phyloP scores from a whole-genome alignment of 2,329 filamentous ascomycete species.

The Aspergillus bombycis region DNA sequence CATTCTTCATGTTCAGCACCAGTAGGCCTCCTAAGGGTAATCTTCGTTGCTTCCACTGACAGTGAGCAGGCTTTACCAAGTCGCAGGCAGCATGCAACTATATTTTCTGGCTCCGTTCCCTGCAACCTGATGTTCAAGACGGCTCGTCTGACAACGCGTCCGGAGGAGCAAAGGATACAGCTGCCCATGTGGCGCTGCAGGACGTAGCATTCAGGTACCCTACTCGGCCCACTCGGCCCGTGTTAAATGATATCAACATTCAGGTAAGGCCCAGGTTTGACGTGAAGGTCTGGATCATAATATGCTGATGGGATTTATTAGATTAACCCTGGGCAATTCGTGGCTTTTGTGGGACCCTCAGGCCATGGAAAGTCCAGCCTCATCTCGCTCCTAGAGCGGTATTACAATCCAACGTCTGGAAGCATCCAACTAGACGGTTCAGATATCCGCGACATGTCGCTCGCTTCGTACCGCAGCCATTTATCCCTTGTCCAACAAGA shows the following conservation, averaged over 20 bases:
- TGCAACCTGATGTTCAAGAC: background rate
- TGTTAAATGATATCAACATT: conserved; percentile 60
- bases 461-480: conserved; percentile 64
- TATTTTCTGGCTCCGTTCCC: conserved; percentile 10
- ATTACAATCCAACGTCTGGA: conserved; percentile 70
- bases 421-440: conserved; percentile 66
- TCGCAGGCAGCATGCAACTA: conserved; percentile 6
- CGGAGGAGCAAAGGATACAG: background rate
- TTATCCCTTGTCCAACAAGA: conserved; percentile 77
- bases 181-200: conserved; percentile 47
- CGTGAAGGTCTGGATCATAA: background rate
- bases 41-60: background rate
- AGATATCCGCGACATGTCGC: conserved; percentile 62
- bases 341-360: conserved; percentile 63
- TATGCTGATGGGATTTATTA: background rate
- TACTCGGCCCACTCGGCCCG: conserved; percentile 60
- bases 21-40: conserved; percentile 33
- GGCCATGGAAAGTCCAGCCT: conserved; percentile 68
- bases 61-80: background rate
- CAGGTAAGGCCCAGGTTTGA: conserved; percentile 23
- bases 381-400: conserved; percentile 61
- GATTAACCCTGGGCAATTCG: conserved; percentile 49
- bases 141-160: background rate
- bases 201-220: conserved; percentile 70
- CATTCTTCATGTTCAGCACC: conserved; percentile 68